Percentiles rank a stretch among this genome's conserved stretches.
Evolutionary conservation across 257 asterid genomes (phyloP).

Genomic region (Salvia splendens): DNA sequence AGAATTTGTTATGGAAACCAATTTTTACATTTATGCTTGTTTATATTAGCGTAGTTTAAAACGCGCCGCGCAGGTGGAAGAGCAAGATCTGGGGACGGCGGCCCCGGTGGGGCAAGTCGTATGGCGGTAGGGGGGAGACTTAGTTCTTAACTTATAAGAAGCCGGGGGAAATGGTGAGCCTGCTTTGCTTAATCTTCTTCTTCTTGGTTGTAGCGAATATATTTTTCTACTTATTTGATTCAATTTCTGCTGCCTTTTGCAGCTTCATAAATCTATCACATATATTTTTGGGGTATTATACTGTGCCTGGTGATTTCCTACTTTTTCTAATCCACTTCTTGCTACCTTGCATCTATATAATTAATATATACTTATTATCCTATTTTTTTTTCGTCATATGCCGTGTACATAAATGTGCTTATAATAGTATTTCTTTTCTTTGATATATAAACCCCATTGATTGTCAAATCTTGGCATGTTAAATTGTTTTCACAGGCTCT

Average conservation of each 20-base stretch:
- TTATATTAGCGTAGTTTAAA: slow-evolving; percentile 41
- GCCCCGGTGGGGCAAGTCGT: no score
- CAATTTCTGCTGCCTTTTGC: no score
- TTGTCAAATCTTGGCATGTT: slow-evolving; percentile 26
- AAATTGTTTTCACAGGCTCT: slow-evolving; percentile 54
- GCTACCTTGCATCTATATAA: slow-evolving; percentile 30
- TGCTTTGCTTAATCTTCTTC: no score
- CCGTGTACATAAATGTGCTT: not conserved
- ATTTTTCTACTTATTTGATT: no score
- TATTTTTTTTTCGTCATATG: not conserved
- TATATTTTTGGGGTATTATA: no score
- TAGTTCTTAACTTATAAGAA: no score
- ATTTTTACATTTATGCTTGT: slow-evolving; percentile 25
- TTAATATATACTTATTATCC: slow-evolving; percentile 28
- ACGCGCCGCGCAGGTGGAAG: no score
- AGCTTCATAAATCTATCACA: no score
- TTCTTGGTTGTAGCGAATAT: no score
- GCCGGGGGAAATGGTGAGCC: no score
- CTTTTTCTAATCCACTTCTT: no score
- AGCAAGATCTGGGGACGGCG: slow-evolving; percentile 54
- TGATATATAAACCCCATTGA: not conserved
- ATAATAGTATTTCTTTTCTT: not conserved
- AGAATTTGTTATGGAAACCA: not conserved
- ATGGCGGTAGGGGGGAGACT: slow-evolving; percentile 42
- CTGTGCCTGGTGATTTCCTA: no score